Evolutionary conservation across 2,329 filamentous ascomycete genomes (phyloP).

Genomic region (Penicillium oxalicum): DNA sequence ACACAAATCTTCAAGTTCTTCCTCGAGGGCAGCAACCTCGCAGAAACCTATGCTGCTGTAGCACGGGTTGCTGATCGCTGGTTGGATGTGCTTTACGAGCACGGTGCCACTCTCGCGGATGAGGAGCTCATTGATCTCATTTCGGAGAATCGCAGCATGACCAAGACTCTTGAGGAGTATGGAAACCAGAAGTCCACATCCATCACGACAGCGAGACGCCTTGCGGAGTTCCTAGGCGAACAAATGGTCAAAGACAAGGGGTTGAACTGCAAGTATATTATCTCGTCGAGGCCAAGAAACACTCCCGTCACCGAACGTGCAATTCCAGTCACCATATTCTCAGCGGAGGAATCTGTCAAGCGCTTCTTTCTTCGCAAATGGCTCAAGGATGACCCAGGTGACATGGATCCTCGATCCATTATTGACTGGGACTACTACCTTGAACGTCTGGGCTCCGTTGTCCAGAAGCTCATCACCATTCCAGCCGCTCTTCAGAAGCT

Average conservation of each 20-base stretch:
- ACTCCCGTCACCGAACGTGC: slow-evolving; percentile 92
- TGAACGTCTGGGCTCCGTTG: slow-evolving; percentile 90
- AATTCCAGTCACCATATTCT: slow-evolving; percentile 94
- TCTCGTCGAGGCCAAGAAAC: slow-evolving; percentile 77
- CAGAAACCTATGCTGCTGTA: slow-evolving; percentile 84
- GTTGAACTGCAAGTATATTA: slow-evolving; percentile 99
- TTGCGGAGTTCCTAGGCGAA: slow-evolving; percentile 93
- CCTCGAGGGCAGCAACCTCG: slow-evolving; percentile 77
- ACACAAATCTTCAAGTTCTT: slow-evolving; percentile 99
- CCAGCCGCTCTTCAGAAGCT: slow-evolving; percentile 94
- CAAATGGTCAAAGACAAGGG: slow-evolving; percentile 99
- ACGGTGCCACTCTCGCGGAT: slow-evolving; percentile 82
- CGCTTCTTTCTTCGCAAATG: slow-evolving; percentile 87
- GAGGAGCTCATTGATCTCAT: slow-evolving; percentile 99
- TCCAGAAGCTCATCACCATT: slow-evolving; percentile 98
- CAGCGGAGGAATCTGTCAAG: slow-evolving; percentile 82
- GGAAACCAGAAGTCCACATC: slow-evolving; percentile 93
- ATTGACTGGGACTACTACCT: slow-evolving; percentile 98
- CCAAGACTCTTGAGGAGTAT: slow-evolving; percentile 94
- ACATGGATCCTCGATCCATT: slow-evolving; percentile 83
- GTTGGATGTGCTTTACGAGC: slow-evolving; percentile 89
- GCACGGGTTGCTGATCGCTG: slow-evolving; percentile 93
- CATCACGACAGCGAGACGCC: slow-evolving; percentile 92
- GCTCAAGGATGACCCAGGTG: slow-evolving; percentile 84
- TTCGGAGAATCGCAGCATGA: slow-evolving; percentile 98